Conservation (phyloP, 78 protist genomes). For the Speleostelium caveatum region DNA sequence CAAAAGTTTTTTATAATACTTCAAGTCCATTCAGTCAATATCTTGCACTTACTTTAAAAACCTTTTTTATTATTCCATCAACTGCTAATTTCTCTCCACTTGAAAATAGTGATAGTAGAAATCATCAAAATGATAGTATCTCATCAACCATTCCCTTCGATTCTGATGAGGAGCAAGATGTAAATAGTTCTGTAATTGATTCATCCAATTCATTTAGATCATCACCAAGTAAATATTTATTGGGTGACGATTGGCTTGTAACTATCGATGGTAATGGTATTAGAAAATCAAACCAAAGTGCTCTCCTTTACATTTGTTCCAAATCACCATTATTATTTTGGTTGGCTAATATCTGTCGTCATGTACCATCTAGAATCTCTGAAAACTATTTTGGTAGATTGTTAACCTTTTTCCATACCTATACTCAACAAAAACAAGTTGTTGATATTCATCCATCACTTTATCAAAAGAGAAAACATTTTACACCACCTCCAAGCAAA, state of each 20-base stretch:
- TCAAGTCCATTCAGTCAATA: slow-evolving; percentile 10
- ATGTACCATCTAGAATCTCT: background rate
- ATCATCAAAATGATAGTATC: background rate
- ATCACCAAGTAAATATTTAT: background rate
- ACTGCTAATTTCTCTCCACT: slow-evolving; percentile 12
- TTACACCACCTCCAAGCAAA: background rate
- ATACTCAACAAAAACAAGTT: slow-evolving; percentile 22
- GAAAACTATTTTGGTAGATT: background rate
- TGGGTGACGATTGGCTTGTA: slow-evolving; percentile 35
- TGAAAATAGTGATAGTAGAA: background rate
- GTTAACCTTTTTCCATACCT: background rate
- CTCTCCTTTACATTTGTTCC: background rate
- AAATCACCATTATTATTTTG: slow-evolving; percentile 22
- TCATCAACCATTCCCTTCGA: background rate
- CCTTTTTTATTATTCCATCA: slow-evolving; percentile 12
- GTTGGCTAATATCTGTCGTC: background rate
- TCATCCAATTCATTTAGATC: background rate
- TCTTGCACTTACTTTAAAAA: slow-evolving; percentile 1
- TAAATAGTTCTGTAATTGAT: background rate
- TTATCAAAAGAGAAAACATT: background rate
- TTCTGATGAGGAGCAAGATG: background rate
- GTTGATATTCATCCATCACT: background rate
- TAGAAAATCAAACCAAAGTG: background rate
- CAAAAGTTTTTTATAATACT: slow-evolving; percentile 8
- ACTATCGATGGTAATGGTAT: slow-evolving; percentile 21